phyloP scores from a whole-genome alignment of 2,329 filamentous ascomycete species.

The Botryotinia narcissicola region DNA sequence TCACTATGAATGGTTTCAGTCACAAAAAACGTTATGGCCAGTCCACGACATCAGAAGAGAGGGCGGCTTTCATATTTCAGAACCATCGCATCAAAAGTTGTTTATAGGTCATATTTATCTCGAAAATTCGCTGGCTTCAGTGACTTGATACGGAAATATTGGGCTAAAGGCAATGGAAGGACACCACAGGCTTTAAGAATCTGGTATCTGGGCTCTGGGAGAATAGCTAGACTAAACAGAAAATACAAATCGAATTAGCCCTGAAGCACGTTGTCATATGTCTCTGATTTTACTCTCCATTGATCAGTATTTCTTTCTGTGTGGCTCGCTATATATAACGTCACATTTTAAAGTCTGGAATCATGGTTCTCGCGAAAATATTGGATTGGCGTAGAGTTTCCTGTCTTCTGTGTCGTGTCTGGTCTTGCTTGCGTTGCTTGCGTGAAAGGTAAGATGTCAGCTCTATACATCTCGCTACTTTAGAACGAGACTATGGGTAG shows the following conservation, averaged over 20 bases:
- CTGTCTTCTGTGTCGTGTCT: neutral
- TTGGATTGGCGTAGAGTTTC: neutral
- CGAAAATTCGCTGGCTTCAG: neutral
- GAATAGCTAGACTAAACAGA: neutral
- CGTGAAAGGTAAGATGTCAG: neutral
- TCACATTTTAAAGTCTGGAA: neutral
- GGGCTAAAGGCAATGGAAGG: neutral
- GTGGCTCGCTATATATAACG: neutral
- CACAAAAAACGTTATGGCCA: neutral
- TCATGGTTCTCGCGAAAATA: neutral
- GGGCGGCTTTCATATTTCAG: neutral
- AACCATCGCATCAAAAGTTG: neutral
- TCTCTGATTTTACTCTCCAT: neutral
- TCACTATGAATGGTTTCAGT: neutral
- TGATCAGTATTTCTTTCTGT: neutral
- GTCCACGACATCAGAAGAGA: neutral
- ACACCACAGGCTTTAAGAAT: neutral
- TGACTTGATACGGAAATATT: neutral
- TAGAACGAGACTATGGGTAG: neutral
- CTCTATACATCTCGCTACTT: neutral
- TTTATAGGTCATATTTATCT: neutral
- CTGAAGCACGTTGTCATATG: neutral
- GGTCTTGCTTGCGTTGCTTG: neutral
- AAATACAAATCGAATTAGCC: neutral
- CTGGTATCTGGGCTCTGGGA: neutral